A percentile compares a stretch with the other conserved stretches of the same genome.
phyloP scores from a whole-genome alignment of 2,329 filamentous ascomycete genomes.

The Mariannaea elegans region DNA sequence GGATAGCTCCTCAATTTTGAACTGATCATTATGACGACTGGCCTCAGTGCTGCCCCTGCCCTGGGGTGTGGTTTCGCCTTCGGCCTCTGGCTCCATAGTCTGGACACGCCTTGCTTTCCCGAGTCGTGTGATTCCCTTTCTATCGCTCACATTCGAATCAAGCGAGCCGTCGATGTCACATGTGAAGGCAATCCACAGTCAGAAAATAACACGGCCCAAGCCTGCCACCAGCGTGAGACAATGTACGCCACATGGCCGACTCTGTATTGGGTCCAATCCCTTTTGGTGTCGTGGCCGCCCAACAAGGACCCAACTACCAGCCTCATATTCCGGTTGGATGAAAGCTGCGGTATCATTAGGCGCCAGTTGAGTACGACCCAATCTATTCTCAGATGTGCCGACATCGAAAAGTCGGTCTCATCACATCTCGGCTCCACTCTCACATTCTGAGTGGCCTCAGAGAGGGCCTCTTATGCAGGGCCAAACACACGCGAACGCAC shows the following conservation, averaged over 20 bases:
- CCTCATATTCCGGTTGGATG: slow-evolving; percentile 35
- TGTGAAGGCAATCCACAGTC: slow-evolving; percentile 18
- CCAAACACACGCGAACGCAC: slow-evolving; percentile 16
- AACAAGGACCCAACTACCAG: slow-evolving; percentile 32
- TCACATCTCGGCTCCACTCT: slow-evolving; percentile 34
- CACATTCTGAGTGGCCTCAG: slow-evolving; percentile 25
- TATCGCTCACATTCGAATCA: slow-evolving; percentile 10
- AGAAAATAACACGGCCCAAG: slow-evolving; percentile 7
- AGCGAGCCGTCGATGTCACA: slow-evolving; percentile 17
- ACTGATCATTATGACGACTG: slow-evolving; percentile 13
- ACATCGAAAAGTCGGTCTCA: slow-evolving; percentile 39
- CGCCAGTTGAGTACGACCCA: slow-evolving; percentile 33
- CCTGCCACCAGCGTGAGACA: slow-evolving; percentile 19
- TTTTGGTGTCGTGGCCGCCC: slow-evolving; percentile 24
- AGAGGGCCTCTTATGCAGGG: slow-evolving; percentile 25
- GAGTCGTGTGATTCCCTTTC: slow-evolving; percentile 14
- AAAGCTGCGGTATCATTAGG: slow-evolving; percentile 27
- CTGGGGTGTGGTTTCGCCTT: slow-evolving; percentile 10
- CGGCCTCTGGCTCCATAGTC: slow-evolving; percentile 31
- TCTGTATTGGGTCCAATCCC: slow-evolving; percentile 17
- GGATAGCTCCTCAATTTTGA: slow-evolving; percentile 18
- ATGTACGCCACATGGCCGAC: slow-evolving; percentile 26
- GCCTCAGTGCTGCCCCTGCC: slow-evolving; percentile 11
- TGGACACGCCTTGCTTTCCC: slow-evolving; percentile 7
- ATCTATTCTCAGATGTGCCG: slow-evolving; percentile 22